Conservation (phyloP, 306 rosid species). For the Quercus agrifolia region DNA sequence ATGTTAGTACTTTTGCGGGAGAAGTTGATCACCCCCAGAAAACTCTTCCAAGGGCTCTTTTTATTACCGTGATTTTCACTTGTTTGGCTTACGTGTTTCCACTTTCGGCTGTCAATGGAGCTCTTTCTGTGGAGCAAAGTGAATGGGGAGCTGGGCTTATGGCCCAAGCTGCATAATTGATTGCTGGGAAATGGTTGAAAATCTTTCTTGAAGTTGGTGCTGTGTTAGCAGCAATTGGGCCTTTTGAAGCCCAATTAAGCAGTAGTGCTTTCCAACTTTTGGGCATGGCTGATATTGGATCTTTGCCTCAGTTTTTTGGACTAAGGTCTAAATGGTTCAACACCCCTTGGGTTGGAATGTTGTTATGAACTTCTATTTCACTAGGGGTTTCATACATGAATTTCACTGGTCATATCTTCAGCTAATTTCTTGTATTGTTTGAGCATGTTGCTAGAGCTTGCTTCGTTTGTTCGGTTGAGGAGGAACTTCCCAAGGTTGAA, state of each 20-base stretch:
- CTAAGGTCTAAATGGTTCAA: conserved; percentile 35
- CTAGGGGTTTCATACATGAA: background rate
- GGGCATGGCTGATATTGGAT: background rate
- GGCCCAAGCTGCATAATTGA: no score
- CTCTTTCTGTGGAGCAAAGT: conserved; percentile 33
- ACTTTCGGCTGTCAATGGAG: conserved; percentile 42
- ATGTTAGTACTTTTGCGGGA: conserved; percentile 60
- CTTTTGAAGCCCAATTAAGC: no score
- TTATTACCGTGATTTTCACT: conserved; percentile 47
- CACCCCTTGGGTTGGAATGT: conserved; percentile 70
- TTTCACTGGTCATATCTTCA: no score
- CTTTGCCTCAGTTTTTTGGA: conserved; percentile 38
- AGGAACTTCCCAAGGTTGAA: no score
- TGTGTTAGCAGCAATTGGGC: no score
- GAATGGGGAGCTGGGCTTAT: conserved; percentile 12
- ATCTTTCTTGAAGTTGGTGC: no score
- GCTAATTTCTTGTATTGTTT: no score
- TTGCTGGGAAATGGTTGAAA: no score
- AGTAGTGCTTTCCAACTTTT: no score
- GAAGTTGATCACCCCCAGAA: conserved; percentile 52
- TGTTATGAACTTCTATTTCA: conserved; percentile 31
- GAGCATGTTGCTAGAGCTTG: no score
- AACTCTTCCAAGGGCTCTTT: conserved; percentile 55
- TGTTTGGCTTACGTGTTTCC: conserved; percentile 44
- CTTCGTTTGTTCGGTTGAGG: no score